These are phyloP conservation scores for Schizonepeta tenuifolia DNA, from an alignment of 257 asterid species.

Conservation along the genomic window DNA sequence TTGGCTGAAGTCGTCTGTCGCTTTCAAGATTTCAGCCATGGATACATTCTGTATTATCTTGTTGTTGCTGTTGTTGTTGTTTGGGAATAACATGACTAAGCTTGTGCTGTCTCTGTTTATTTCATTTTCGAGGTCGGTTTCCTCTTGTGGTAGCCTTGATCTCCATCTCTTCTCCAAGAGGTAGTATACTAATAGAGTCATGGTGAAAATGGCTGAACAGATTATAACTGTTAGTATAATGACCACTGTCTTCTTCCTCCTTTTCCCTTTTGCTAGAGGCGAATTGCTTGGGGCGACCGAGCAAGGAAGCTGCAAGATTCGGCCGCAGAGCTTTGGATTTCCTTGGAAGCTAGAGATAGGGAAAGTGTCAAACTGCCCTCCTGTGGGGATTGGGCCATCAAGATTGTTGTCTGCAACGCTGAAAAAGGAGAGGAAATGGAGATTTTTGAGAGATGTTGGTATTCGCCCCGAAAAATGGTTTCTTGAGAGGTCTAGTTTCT, in stretches of 20 bases:
- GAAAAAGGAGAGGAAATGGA: conserved; percentile 77
- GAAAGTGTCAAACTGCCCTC: conserved; percentile 90
- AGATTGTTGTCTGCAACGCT: conserved; percentile 77
- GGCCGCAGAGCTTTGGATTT: conserved; percentile 70
- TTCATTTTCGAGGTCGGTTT: conserved; percentile 42
- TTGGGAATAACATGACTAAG: conserved; percentile 71
- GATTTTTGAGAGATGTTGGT: conserved; percentile 69
- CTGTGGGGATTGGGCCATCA: conserved; percentile 73
- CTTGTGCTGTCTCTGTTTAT: conserved; percentile 56
- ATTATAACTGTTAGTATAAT: conserved; percentile 53
- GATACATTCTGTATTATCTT: conserved; percentile 59
- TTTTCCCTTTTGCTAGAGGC: conserved; percentile 39
- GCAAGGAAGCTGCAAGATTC: conserved; percentile 48
- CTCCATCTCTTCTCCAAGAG: conserved; percentile 57
- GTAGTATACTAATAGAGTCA: conserved; percentile 57
- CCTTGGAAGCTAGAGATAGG: conserved; percentile 68
- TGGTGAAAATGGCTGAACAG: conserved; percentile 59
- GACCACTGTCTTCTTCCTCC: conserved; percentile 53
- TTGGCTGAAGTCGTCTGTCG: conserved; percentile 82
- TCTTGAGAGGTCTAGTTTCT: conserved; percentile 66
- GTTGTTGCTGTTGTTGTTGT: conserved; percentile 49
- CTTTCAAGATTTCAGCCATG: conserved; percentile 60
- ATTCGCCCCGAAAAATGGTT: conserved; percentile 75
- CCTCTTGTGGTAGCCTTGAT: conserved; percentile 52
- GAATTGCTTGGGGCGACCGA: conserved; percentile 30